These are phyloP conservation scores for Margaritispora aquatica DNA, from an alignment of 495 filamentous ascomycete species.

Conservation along the genomic window DNA sequence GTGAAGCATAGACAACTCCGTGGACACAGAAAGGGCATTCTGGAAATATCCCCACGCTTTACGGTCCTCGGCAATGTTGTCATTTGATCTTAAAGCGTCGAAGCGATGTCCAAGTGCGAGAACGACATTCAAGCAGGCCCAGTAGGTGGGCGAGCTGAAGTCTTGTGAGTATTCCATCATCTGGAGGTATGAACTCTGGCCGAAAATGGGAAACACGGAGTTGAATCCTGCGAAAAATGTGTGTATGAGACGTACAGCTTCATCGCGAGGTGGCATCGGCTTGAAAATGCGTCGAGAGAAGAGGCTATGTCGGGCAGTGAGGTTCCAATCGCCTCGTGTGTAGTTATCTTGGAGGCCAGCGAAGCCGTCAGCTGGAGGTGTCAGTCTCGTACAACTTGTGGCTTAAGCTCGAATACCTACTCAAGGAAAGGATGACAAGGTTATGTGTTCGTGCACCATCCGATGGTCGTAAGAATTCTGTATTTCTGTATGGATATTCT, in stretches of 20 bases:
- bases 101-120: constrained; percentile 84
- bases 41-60: constrained; percentile 93
- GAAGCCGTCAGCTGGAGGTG: constrained; percentile 86
- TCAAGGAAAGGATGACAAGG: background rate
- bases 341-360: constrained; percentile 24
- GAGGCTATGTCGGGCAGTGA: background rate
- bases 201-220: constrained; percentile 92
- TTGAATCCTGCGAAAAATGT: constrained; percentile 97
- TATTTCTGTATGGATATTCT: background rate
- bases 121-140: constrained; percentile 91
- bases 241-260: constrained; percentile 71
- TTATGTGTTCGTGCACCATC: background rate
- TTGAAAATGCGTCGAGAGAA: constrained; percentile 62
- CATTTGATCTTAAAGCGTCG: constrained; percentile 83
- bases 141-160: constrained; percentile 92
- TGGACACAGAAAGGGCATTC: constrained; percentile 86
- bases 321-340: background rate
- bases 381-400: constrained; percentile 51
- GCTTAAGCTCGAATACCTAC: background rate
- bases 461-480: background rate
- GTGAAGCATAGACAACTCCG: constrained; percentile 87
- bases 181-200: constrained; percentile 51
- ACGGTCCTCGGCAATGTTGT: constrained; percentile 67
- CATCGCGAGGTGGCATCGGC: constrained; percentile 70
- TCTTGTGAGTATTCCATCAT: constrained; percentile 32